Base-by-base conservation (phyloP, 306 rosid genomes). In the Datisca glomerata region DNA sequence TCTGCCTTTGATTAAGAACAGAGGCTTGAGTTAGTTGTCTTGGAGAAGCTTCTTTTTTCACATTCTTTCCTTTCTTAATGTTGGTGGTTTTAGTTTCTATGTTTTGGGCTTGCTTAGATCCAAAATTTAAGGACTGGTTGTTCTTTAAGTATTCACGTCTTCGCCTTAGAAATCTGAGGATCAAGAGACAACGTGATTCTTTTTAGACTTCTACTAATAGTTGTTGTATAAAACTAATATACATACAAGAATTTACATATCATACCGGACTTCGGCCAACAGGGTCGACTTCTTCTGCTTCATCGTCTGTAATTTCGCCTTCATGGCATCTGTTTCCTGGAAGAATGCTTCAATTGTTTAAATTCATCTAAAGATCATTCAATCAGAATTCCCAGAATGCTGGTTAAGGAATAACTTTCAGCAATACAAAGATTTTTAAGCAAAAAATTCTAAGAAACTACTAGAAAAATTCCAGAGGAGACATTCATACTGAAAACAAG, bases 261-360 rank as follows among this genome's bases (percentile, higher is more conserved):
- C 18, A 59, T 78, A 89, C 98, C 91, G 55, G 49, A 89, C 93
- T 78, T 89, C 98, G 17, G 69, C 71, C 16, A 63, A 53, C 14
- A 89, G 81, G 13, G 49, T 63, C 59, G 43, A 12, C 71, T 52
- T 84, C 34, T 70, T 84, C 63, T 66, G 73, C 53, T 78, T 69
- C 41, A 57, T 59, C 19, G 49, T 55, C 53, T 60, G 60, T 53
- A 84, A 47, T 66, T 72, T 80, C 52, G 55, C 65, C 65, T 67
- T 78, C 86, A 32, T 61, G 56, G 53, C 61, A 18, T 68, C 81
- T 8, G 86, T 59, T 47, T 78, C 96, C 98, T 89, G 69, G 56
- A 54, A 50, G 27, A 43, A 27, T 27, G 17, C 10, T 32, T 24
- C n/a, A 33, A 53, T 36, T 40, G 11, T 43, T 68, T 49, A 24